These are phyloP conservation scores for Scutellaria galericulata DNA, from an alignment of 257 asterid genomes.

Conservation along the genomic window DNA sequence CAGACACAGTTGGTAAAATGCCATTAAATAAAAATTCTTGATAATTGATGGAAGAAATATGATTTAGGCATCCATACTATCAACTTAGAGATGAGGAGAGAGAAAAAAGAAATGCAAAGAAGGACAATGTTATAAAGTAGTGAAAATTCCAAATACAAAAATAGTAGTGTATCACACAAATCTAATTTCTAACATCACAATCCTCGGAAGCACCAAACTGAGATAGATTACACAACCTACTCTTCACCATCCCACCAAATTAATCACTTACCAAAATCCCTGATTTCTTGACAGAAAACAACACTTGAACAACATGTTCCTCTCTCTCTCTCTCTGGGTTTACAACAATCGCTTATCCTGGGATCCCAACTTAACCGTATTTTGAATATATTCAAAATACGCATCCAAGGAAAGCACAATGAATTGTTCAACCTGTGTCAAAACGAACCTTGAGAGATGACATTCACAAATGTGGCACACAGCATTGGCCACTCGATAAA, in stretches of 20 bases:
- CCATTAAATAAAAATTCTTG: no score
- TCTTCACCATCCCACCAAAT: constrained; percentile 15
- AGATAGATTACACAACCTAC: constrained; percentile 6
- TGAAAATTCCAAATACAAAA: constrained; percentile 26
- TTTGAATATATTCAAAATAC: background rate
- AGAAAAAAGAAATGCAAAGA: background rate
- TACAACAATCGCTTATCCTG: constrained; percentile 9
- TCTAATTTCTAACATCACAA: constrained; percentile 6
- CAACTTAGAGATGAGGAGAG: background rate
- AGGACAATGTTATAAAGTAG: background rate
- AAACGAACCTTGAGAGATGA: constrained; percentile 10
- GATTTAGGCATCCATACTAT: no score
- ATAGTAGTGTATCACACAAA: constrained; percentile 15
- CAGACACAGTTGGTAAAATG: no score
- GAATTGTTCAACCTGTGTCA: constrained; percentile 21
- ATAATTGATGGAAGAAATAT: no score
- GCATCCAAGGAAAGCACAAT: background rate
- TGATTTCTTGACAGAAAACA: constrained; percentile 15
- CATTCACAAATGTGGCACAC: constrained; percentile 11
- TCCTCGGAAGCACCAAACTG: constrained; percentile 28
- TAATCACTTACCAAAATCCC: constrained; percentile 2
- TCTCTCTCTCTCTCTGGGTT: constrained; percentile 7
- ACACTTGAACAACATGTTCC: constrained; percentile 19
- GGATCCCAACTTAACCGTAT: background rate
- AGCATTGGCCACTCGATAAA: constrained; percentile 33